Conservation (phyloP, 2,329 filamentous ascomycete genomes). For the Colletotrichum sp. region DNA sequence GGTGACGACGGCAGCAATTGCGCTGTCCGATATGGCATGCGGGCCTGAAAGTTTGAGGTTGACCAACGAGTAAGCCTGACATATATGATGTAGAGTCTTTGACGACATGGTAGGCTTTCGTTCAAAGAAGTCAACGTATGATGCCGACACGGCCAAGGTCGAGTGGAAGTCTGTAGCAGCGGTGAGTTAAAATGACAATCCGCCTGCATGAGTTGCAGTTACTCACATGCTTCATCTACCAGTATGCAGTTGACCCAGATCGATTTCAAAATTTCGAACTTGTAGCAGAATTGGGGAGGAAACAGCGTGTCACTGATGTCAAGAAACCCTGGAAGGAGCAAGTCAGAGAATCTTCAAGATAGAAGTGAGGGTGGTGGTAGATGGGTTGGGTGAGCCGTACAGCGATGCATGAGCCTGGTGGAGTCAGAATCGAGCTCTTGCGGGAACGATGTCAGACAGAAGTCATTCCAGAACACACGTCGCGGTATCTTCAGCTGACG, state of each 20-base stretch:
- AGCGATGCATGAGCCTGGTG: not conserved
- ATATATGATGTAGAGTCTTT: not conserved
- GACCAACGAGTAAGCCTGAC: not conserved
- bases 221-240: not conserved
- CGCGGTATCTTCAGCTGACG: conserved; percentile 1
- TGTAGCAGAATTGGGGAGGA: not conserved
- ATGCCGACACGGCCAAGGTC: not conserved
- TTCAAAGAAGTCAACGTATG: not conserved
- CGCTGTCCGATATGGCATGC: not conserved
- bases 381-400: not conserved
- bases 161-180: not conserved
- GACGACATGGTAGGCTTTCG: not conserved
- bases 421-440: not conserved
- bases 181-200: not conserved
- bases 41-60: not conserved
- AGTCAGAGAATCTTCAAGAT: not conserved
- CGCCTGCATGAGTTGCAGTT: not conserved
- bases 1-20: not conserved
- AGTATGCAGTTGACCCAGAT: not conserved
- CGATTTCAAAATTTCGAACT: not conserved
- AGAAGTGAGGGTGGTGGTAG: not conserved
- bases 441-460: not conserved
- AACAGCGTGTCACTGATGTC: not conserved
- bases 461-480: conserved; percentile 3
- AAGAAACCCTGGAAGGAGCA: not conserved